Evolutionary conservation across 2,329 filamentous ascomycete species (phyloP), one percentile per base, ranked within the genome.

Genomic region (Sporothrix humicola): DNA sequence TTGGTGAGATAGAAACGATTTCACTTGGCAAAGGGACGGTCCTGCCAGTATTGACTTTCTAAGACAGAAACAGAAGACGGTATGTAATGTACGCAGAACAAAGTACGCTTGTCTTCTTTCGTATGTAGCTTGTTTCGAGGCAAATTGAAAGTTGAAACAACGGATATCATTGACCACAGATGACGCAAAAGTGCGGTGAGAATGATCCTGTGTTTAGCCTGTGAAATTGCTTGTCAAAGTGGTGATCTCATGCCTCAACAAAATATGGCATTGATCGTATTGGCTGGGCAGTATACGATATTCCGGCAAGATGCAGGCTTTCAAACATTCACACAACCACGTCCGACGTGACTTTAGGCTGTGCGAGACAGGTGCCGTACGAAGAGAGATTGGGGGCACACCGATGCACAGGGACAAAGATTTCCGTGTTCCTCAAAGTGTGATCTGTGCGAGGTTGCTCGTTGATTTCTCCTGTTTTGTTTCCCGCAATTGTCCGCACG

Each of bases 221-320:
- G 61, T 46, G 15, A n/a, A 20, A 10, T 37, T 37, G 31, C 31
- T 37, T 37, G 31, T 37, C 31, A 37, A 26, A 52, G 15, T 48
- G 61, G 15, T 48, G 42, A 26, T 48, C 42, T 17, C n/a, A 12
- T 20, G 31, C 31, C 31, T 37, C 31, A 37, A 37, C 61, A 6
- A 5, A 20, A 15, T 66, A 37, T 20, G 10, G 8, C n/a, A 66
- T 10, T 17, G 6, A 48, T 6, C 9, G 42, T 20, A 26, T 66
- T 66, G 20, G 42, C 10, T 66, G 42, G 12, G 23, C 42, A 20
- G 61, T 44, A 7, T 66, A 66, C 42, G 42, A 48, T 48, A 20
- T 26, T 66, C 42, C 61, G 61, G 61, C 12, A 48, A 66, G 61
- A 48, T 66, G 61, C n/a, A 48, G 61, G 48, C 42, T 26, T 23